These are phyloP conservation scores for Cardamine resedifolia DNA, from an alignment of 345 rosid species.

Conservation along the genomic window DNA sequence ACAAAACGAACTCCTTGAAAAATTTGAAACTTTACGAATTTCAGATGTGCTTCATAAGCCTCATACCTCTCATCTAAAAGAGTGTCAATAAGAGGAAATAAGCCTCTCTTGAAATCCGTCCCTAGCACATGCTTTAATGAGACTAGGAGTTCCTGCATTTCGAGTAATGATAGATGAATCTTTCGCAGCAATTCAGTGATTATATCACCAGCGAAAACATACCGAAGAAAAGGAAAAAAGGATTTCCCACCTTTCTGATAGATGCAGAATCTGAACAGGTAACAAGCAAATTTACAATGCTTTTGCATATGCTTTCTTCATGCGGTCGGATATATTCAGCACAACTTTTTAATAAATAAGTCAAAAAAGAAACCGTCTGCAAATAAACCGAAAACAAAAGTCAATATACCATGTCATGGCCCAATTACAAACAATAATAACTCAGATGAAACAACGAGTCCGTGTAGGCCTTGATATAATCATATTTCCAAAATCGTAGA, in stretches of 20 bases:
- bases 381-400: slow-evolving; percentile 29
- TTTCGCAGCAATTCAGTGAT: slow-evolving; percentile 7
- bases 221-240: neutral
- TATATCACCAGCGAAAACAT: slow-evolving; percentile 2
- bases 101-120: slow-evolving; percentile 97
- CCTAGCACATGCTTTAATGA: slow-evolving; percentile 97
- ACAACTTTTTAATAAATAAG: slow-evolving; percentile 91
- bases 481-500: slow-evolving; percentile 10
- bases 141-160: slow-evolving; percentile 87
- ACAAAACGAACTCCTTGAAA: slow-evolving; percentile 7
- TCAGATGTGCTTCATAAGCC: slow-evolving; percentile 7
- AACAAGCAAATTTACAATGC: slow-evolving; percentile 97
- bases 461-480: neutral
- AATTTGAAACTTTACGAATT: neutral
- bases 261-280: slow-evolving; percentile 98
- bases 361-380: slow-evolving; percentile 98
- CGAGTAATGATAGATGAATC: slow-evolving; percentile 26
- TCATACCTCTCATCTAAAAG: slow-evolving; percentile 89
- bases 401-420: slow-evolving; percentile 20
- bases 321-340: slow-evolving; percentile 95
- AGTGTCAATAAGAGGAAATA: slow-evolving; percentile 95
- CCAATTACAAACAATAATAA: neutral
- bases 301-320: slow-evolving; percentile 94
- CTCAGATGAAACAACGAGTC: neutral
- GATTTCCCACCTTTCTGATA: slow-evolving; percentile 72